These are phyloP conservation scores for Rhexocercosporidium sp. DNA, from an alignment of 2,329 filamentous ascomycete species.

Conservation along the genomic window DNA sequence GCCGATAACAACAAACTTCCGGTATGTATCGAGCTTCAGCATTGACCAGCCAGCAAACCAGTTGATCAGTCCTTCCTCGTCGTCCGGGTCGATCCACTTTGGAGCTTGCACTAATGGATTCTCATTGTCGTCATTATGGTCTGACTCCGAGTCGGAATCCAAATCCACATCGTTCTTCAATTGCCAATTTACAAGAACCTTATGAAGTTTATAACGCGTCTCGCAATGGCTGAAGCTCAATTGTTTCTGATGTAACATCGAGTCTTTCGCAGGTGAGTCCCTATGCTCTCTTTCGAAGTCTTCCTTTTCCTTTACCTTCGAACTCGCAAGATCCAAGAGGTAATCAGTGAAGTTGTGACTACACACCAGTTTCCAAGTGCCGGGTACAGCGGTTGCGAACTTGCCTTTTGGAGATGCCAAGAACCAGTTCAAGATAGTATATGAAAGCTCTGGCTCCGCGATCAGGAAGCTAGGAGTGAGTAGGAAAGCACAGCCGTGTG, in stretches of 20 bases:
- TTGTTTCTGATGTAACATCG: constrained; percentile 30
- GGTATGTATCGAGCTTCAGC: constrained; percentile 54
- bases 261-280: constrained; percentile 35
- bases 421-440: constrained; percentile 50
- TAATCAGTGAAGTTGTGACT: constrained; percentile 38
- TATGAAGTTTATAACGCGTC: constrained; percentile 32
- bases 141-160: constrained; percentile 21
- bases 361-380: constrained; percentile 31
- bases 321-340: constrained; percentile 37
- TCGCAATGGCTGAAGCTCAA: constrained; percentile 36
- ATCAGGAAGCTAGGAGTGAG: constrained; percentile 57
- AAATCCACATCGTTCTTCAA: constrained; percentile 9
- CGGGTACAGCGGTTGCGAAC: constrained; percentile 17
- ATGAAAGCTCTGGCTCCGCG: constrained; percentile 49
- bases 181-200: constrained; percentile 25
- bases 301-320: constrained; percentile 37
- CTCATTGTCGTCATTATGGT: constrained; percentile 28
- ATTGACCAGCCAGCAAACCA: constrained; percentile 67
- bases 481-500: constrained; percentile 51
- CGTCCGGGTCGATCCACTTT: constrained; percentile 56
- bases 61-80: constrained; percentile 66
- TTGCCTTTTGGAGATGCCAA: constrained; percentile 25
- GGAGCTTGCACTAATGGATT: constrained; percentile 53
- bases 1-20: constrained; percentile 61
- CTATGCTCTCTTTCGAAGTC: constrained; percentile 28